Percentiles rank a stretch among this genome's conserved stretches.
These are phyloP conservation scores for Amphicarpaea edgeworthii DNA, from an alignment of 306 rosid genomes.

Conservation along the genomic window DNA sequence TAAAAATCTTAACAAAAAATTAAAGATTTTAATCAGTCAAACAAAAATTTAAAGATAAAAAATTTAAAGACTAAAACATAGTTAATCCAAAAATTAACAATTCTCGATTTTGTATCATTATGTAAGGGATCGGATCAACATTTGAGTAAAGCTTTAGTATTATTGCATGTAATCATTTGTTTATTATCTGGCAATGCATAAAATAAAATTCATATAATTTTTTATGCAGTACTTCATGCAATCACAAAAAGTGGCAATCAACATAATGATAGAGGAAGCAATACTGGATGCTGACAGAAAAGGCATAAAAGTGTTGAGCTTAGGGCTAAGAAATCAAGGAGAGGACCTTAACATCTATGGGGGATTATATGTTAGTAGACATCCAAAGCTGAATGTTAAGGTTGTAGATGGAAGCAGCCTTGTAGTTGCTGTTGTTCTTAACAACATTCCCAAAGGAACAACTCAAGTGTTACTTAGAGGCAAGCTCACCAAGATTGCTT, in stretches of 20 bases:
- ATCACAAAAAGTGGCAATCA: slow-evolving; percentile 47
- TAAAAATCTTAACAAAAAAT: too few relatives aligned
- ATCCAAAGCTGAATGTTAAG: slow-evolving; percentile 66
- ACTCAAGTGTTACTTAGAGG: slow-evolving; percentile 72
- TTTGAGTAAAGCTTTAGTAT: too few relatives aligned
- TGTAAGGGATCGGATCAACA: too few relatives aligned
- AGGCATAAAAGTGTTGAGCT: slow-evolving; percentile 54
- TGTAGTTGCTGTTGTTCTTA: slow-evolving; percentile 63
- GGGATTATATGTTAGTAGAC: slow-evolving; percentile 53
- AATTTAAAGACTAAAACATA: too few relatives aligned
- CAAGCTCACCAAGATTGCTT: slow-evolving; percentile 73
- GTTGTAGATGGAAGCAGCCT: slow-evolving; percentile 83
- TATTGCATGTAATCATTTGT: background rate
- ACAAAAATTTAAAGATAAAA: too few relatives aligned
- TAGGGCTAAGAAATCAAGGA: slow-evolving; percentile 64
- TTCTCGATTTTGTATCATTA: too few relatives aligned
- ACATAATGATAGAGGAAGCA: slow-evolving; percentile 57
- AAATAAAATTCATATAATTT: background rate
- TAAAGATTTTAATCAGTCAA: too few relatives aligned
- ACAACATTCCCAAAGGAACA: slow-evolving; percentile 67
- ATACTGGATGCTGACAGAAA: slow-evolving; percentile 52
- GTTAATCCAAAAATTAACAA: too few relatives aligned
- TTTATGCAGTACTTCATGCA: slow-evolving; percentile 39
- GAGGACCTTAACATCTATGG: slow-evolving; percentile 73
- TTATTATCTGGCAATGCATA: too few relatives aligned